Conservation (phyloP, 345 rosid species). For the Durio zibethinus region DNA sequence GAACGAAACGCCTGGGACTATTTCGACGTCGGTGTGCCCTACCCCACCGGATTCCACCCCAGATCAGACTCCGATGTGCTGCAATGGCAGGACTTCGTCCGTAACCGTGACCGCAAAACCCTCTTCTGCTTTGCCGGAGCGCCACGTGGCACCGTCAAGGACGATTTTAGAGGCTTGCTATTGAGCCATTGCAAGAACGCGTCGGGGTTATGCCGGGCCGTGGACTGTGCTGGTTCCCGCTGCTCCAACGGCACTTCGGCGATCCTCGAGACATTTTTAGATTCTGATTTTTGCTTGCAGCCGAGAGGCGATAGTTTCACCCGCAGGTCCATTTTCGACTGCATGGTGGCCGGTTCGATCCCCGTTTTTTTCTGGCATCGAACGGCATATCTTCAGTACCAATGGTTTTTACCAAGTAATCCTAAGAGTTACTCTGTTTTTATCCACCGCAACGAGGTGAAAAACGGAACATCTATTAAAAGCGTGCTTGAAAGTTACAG, state of each 20-base stretch:
- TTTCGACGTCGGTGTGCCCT: slow-evolving; percentile 88
- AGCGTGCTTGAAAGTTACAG: slow-evolving; percentile 61
- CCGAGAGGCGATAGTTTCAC: slow-evolving; percentile 98
- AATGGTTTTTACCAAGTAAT: slow-evolving; percentile 86
- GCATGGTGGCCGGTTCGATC: slow-evolving; percentile 94
- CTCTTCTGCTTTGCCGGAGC: slow-evolving; percentile 96
- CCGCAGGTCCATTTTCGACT: slow-evolving; percentile 85
- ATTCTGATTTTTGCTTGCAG: slow-evolving; percentile 80
- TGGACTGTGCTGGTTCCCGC: slow-evolving; percentile 50
- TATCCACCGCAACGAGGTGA: slow-evolving; percentile 68
- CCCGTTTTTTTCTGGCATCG: slow-evolving; percentile 97
- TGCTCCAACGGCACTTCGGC: slow-evolving; percentile 81
- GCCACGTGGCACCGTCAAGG: slow-evolving; percentile 48
- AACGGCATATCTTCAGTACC: slow-evolving; percentile 76
- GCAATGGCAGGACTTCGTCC: slow-evolving; percentile 75
- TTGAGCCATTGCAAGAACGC: slow-evolving; percentile 61
- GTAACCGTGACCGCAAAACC: slow-evolving; percentile 44
- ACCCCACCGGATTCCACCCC: slow-evolving; percentile 99
- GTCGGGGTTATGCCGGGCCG: slow-evolving; percentile 50
- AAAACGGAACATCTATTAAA: slow-evolving; percentile 64
- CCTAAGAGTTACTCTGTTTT: slow-evolving; percentile 72
- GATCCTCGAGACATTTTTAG: slow-evolving; percentile 68
- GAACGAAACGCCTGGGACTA: slow-evolving; percentile 99
- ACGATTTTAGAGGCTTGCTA: slow-evolving; percentile 74
- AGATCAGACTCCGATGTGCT: slow-evolving; percentile 60